Conservation (phyloP, 2,329 filamentous ascomycete species). For the Cryphonectria radicalis region DNA sequence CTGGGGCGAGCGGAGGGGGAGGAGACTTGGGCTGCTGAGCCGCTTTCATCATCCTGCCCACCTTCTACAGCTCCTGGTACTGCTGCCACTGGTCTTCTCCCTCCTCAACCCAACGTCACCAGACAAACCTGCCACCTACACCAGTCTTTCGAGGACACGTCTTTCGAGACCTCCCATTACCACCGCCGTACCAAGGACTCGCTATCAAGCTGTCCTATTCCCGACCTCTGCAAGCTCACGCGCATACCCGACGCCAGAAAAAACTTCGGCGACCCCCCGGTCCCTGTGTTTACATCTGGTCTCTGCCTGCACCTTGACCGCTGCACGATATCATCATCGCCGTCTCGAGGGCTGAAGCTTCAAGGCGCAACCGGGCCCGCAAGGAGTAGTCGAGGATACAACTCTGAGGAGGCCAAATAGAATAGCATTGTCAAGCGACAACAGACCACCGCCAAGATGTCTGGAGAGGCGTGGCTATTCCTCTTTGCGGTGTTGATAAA, state of each 20-base stretch:
- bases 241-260: conserved; percentile 6
- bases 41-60: conserved; percentile 26
- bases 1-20: conserved; percentile 1
- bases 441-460: conserved; percentile 64
- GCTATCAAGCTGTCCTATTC: not conserved
- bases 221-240: conserved; percentile 3
- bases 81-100: conserved; percentile 28
- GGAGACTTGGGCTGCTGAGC: conserved; percentile 4
- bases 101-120: conserved; percentile 19
- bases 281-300: conserved; percentile 6
- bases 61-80: not conserved
- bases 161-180: not conserved
- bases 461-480: conserved; percentile 97
- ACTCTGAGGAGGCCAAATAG: not conserved
- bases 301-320: conserved; percentile 5
- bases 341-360: not conserved
- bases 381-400: not conserved
- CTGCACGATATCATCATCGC: not conserved
- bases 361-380: not conserved
- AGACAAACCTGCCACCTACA: not conserved
- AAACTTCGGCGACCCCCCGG: conserved; percentile 1
- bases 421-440: conserved; percentile 17
- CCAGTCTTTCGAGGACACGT: conserved; percentile 8
- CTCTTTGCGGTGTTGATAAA: conserved; percentile 98
- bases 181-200: not conserved